Conservation (phyloP, 1,284 basidiomycete genomes). For the Cutaneotrichosporon cyanovorans region DNA sequence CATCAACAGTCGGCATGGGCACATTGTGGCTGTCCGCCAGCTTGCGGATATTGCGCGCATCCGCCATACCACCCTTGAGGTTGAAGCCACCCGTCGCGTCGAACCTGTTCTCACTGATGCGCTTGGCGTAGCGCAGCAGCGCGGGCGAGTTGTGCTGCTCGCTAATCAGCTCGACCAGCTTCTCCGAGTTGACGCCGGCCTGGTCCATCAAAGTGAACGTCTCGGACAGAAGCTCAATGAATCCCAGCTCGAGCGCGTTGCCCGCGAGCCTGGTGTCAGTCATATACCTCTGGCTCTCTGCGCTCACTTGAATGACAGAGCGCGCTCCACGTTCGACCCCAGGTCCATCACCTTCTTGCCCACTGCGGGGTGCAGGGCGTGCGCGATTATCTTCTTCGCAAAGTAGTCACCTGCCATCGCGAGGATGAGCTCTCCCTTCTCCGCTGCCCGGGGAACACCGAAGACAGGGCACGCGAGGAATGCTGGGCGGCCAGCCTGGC, state of each 20-base stretch:
- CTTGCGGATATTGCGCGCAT: conserved; percentile 53
- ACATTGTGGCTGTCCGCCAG: conserved; percentile 57
- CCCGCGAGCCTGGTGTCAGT: conserved; percentile 34
- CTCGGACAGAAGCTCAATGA: conserved; percentile 71
- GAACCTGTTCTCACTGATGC: conserved; percentile 54
- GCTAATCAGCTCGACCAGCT: conserved; percentile 54
- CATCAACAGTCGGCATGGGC: conserved; percentile 72
- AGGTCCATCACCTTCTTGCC: conserved; percentile 59
- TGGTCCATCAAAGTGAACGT: conserved; percentile 76
- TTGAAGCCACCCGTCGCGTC: conserved; percentile 72
- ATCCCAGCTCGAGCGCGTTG: conserved; percentile 42
- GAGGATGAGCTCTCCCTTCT: conserved; percentile 62
- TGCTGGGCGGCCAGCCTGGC: conserved; percentile 57
- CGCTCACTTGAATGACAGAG: conserved; percentile 68
- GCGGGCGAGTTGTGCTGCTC: conserved; percentile 43
- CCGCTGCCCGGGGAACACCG: conserved; percentile 59
- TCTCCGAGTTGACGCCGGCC: conserved; percentile 63
- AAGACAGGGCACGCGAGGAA: conserved; percentile 76
- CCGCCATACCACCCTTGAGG: conserved; percentile 83
- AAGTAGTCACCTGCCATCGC: conserved; percentile 76
- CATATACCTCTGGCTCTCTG: no score
- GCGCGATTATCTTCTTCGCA: conserved; percentile 70
- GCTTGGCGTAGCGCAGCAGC: conserved; percentile 25
- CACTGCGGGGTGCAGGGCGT: conserved; percentile 63
- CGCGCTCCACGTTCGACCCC: conserved; percentile 49